Base-by-base conservation (phyloP, 2,329 filamentous ascomycete genomes). In the Colletotrichum karsti region DNA sequence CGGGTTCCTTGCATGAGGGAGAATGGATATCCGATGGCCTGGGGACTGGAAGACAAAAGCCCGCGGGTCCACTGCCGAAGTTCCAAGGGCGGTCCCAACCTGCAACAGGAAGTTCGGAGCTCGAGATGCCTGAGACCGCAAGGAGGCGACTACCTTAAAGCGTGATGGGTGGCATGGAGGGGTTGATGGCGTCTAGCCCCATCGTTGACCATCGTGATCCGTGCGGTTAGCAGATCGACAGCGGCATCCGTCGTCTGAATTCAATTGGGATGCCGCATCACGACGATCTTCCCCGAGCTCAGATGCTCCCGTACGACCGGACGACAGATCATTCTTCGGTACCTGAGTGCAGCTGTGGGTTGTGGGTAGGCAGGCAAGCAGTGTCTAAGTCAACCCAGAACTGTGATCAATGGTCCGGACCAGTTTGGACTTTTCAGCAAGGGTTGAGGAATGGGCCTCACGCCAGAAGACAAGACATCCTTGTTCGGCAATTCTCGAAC, bases 1-100 rank as follows among this genome's bases (percentile, higher is more conserved):
- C 28, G 35, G 64, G 24, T 67, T 64, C 53, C 51, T 57, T 67
- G 59, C 64, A 67, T 64, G 28, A 53, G 22, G 60, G 51, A 58
- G 57, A 64, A 22, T 12, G 46, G 44, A 18, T 13, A 58, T 59
- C 53, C 64, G 53, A 35, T 20, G 60, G 28, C 20, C 13, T 67
- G 46, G 53, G 33, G 64, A 37, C 37, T 56, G 63, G 50, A 35
- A 37, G 33, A 33, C 22, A 35, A 35, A 35, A 30, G 42, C 42
- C 30, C 50, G 15, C 50, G 15, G 41, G 37, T 15, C 39, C 48
- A 63, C 50, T 56, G 42, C 58, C 57, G 51, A 55, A 61, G 22
- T 22, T 39, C 4, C 56, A 22, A 60, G 50, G 63, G 51, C 54
- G 20, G 26, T 51, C 59, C 39, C 37, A 41, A 30, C 60, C 63